Evolutionary conservation across 2,329 filamentous ascomycete genomes (phyloP), one percentile per base, ranked within the genome.

Genomic region (Metarhizium rileyi): DNA sequence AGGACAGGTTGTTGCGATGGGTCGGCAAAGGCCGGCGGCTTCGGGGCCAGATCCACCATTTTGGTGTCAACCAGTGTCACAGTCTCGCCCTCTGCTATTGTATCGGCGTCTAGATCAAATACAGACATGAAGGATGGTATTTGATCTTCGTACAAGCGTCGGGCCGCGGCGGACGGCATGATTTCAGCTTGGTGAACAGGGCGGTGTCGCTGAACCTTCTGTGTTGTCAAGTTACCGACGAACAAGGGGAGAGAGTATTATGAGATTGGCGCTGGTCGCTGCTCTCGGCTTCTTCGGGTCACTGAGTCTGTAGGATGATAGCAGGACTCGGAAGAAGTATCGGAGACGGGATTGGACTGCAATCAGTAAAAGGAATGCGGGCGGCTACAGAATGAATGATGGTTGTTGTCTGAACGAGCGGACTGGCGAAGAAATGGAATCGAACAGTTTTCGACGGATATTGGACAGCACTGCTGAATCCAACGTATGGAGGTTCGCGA

Each of bases 121-220:
- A 87, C 83, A 50, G 84, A 83, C 83, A 86, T 86, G 60, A 87
- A 86, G 22, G 84, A 81, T 63, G 84, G 84, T 74, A 87, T 83
- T 66, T 83, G 80, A 62, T 83, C 80, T 71, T 84, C 79, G 64
- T 80, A 83, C 59, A 81, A 65, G 65, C 78, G 76, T 58, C 79
- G 72, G 48, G 78, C 73, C 51, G 80, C 73, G 56, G 80, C 76
- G 59, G 79, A 81, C 66, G 78, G 78, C 80, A 83, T 83, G 54
- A 67, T 79, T 55, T 54, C 53, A 40, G 46, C 33, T 14, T 44
- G 44, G 14, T 25, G 10, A 12, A 8, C 8, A 20, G 35, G 10
- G 16, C 25, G 12, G 20, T 25, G 38, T 25, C 38, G 22, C 38
- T 25, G 22, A 42, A 42, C 20, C 12, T 14, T 20, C 10, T 23